These are phyloP conservation scores for Oidium heveae DNA, from an alignment of 2,329 filamentous ascomycete genomes.

Conservation along the genomic window DNA sequence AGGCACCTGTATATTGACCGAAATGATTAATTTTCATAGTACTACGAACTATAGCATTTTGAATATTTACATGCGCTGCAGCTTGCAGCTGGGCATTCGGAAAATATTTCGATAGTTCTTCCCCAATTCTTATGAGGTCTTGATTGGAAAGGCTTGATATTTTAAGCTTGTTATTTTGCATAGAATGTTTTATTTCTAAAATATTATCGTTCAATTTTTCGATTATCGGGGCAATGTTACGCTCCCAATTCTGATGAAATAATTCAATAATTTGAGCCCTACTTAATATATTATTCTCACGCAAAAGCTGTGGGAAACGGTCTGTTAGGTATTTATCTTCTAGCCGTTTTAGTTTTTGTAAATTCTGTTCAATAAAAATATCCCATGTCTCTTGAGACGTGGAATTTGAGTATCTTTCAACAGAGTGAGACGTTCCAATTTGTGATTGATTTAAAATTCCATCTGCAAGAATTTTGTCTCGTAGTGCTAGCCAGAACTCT, in stretches of 20 bases:
- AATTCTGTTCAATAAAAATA: constrained; percentile 5
- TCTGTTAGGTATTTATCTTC: constrained; percentile 4
- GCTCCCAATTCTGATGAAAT: constrained; percentile 58
- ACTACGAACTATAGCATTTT: constrained; percentile 4
- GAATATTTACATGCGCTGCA: constrained; percentile 8
- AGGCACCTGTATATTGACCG: constrained; percentile 35
- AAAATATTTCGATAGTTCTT: constrained; percentile 5
- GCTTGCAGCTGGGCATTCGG: constrained; percentile 9
- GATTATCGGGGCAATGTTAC: constrained; percentile 4
- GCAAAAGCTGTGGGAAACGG: constrained; percentile 6
- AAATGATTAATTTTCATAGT: constrained; percentile 46
- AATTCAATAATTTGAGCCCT: constrained; percentile 49
- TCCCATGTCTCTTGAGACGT: constrained; percentile 1
- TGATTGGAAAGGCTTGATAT: constrained; percentile 3
- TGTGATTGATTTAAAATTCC: constrained; percentile 2
- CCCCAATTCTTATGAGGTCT: constrained; percentile 6
- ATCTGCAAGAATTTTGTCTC: constrained; percentile 24
- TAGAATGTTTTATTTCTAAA: constrained; percentile 4
- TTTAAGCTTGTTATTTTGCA: constrained; percentile 4
- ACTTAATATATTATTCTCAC: constrained; percentile 6
- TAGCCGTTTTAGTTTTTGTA: constrained; percentile 2
- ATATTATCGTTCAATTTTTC: constrained; percentile 5
- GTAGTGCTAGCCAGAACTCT: constrained; percentile 40
- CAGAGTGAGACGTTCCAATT: not conserved
- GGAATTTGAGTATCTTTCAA: constrained; percentile 1